Conservation (phyloP, 2,329 filamentous ascomycete genomes). For the Colletotrichum chlorophyti region DNA sequence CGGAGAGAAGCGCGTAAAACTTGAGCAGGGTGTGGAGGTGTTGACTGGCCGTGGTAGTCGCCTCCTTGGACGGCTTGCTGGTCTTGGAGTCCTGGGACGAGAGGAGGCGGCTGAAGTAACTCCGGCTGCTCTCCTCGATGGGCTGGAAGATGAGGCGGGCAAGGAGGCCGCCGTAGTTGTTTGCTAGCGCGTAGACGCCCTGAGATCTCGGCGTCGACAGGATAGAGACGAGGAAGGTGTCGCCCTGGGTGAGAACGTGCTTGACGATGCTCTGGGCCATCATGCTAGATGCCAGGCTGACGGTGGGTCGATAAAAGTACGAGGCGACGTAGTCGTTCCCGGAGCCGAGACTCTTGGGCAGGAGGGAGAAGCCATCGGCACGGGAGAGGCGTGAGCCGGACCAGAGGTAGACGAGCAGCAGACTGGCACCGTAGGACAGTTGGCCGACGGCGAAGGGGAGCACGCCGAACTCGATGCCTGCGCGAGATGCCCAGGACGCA, state of each 20-base stretch:
- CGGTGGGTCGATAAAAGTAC: slow-evolving; percentile 73
- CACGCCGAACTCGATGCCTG: slow-evolving; percentile 68
- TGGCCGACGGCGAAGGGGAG: slow-evolving; percentile 92
- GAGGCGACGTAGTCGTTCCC: slow-evolving; percentile 55
- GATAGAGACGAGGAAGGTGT: slow-evolving; percentile 84
- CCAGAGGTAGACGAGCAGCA: slow-evolving; percentile 74
- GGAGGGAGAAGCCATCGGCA: slow-evolving; percentile 71
- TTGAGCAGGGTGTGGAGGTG: slow-evolving; percentile 72
- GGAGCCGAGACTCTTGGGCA: slow-evolving; percentile 50
- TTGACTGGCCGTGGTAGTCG: slow-evolving; percentile 43
- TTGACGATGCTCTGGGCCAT: slow-evolving; percentile 90
- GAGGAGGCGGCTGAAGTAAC: slow-evolving; percentile 85
- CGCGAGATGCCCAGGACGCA: slow-evolving; percentile 68
- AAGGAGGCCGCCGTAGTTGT: slow-evolving; percentile 90
- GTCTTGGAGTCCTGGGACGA: slow-evolving; percentile 37
- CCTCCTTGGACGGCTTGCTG: slow-evolving; percentile 31
- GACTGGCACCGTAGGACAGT: slow-evolving; percentile 72
- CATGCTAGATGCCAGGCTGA: slow-evolving; percentile 79
- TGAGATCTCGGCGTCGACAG: slow-evolving; percentile 82
- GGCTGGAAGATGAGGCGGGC: slow-evolving; percentile 93
- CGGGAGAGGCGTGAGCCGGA: slow-evolving; percentile 64
- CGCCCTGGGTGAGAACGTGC: slow-evolving; percentile 91
- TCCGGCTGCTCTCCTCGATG: slow-evolving; percentile 90
- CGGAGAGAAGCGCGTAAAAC: slow-evolving; percentile 76
- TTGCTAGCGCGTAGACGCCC: slow-evolving; percentile 90